Conservation (phyloP, 495 filamentous ascomycete species). For the Lentithecium fluviatile region DNA sequence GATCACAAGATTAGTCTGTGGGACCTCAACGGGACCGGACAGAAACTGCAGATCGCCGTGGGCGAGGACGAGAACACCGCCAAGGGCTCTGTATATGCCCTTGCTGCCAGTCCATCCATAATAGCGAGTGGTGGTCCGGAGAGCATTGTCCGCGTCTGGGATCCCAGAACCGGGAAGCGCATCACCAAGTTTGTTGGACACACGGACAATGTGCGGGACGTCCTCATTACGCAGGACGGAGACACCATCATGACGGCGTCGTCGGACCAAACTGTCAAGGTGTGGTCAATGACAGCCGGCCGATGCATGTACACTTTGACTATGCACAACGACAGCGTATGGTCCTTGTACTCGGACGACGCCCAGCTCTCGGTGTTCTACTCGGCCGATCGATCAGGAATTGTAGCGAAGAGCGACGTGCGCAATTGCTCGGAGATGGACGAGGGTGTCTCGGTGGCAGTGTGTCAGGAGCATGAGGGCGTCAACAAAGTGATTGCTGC, state of each 20-base stretch:
- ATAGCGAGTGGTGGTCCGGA: slow-evolving; percentile 93
- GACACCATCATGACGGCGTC: slow-evolving; percentile 93
- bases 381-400: slow-evolving; percentile 84
- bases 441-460: slow-evolving; percentile 82
- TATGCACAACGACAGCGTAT: slow-evolving; percentile 98
- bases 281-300: slow-evolving; percentile 93
- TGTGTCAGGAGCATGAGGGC: slow-evolving; percentile 86
- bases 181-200: slow-evolving; percentile 98
- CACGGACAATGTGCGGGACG: slow-evolving; percentile 89
- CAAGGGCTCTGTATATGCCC: slow-evolving; percentile 93
- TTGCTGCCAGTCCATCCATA: slow-evolving; percentile 70
- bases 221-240: slow-evolving; percentile 81
- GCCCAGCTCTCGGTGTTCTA: slow-evolving; percentile 86
- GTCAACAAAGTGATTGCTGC: slow-evolving; percentile 80
- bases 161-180: slow-evolving; percentile 80
- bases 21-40: slow-evolving; percentile 85
- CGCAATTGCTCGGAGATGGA: slow-evolving; percentile 75
- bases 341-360: slow-evolving; percentile 89
- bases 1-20: slow-evolving; percentile 90
- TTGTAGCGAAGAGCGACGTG: slow-evolving; percentile 92
- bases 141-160: slow-evolving; percentile 90
- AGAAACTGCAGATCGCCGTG: slow-evolving; percentile 80
- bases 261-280: slow-evolving; percentile 94
- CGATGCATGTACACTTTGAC: slow-evolving; percentile 96
- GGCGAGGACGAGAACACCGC: slow-evolving; percentile 74